Base-by-base conservation (phyloP, 108 stramenopile species). In the Cyclotella sp. region DNA sequence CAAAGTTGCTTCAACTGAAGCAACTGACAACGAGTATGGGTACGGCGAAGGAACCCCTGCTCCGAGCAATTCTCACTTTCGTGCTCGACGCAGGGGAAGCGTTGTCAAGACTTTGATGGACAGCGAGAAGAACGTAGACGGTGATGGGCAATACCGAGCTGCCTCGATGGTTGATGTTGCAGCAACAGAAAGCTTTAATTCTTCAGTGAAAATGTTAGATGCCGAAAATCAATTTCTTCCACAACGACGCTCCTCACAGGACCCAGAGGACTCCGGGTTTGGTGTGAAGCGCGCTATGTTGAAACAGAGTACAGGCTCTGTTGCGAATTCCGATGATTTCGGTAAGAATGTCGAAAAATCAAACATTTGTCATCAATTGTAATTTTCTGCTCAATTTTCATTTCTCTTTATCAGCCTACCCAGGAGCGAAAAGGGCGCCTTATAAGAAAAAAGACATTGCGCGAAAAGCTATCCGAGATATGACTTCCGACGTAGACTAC, bases 391-490 rank as follows among this genome's bases (percentile, higher is more conserved):
- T 24, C 55, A 22, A 2, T 3, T 57, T 12, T 24, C 21, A 21
- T 22, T 57, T 61, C 1, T 61, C 19, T 61, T 39, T 39, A 34
- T 61, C 53, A 60, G 14, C 55, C 30, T 43, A 42, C 60, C 21
- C 16, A 28, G 42, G 42, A 46, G 15, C 61, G 10, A 63, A 52
- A 47, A 47, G 57, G 53, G 47, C 40, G 19, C 52, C 68, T 7
- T 42, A 52, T 30, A 77, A 70, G 39, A 77, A 77, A 61, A 77
- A 77, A 55, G 76, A 77, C 40, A 63, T 63, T 54, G 69, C 62
- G 10, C 76, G 76, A 62, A 69, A 70, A 47, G 76, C 76, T n/a
- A 70, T 77, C 42, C 47, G 76, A 43, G 66, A 55, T 12, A 53
- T 63, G 47, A 68, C 76, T 0, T 59, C 59, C 0, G 69, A 69